A percentile compares a stretch with the other conserved stretches of the same genome.
Conservation (phyloP, 1,139 yeast species). For the Hyphopichia fennica region DNA sequence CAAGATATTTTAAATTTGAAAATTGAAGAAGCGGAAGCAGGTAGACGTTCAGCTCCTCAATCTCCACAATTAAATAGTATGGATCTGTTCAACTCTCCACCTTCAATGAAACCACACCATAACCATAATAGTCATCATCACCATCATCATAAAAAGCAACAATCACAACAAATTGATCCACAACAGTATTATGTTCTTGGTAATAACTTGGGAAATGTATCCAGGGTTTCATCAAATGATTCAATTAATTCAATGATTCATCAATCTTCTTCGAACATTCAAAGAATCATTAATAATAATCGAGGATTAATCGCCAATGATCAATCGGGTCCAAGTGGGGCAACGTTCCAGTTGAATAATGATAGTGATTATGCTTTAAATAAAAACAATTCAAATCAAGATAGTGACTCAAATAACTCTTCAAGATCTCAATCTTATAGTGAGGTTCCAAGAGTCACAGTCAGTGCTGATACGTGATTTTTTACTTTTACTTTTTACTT, state of each 20-base stretch:
- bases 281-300: constrained; percentile 9
- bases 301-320: background rate
- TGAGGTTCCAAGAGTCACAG: constrained; percentile 1
- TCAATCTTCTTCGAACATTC: constrained; percentile 10
- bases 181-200: constrained; percentile 5
- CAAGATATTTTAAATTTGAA: constrained; percentile 32
- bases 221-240: constrained; percentile 13
- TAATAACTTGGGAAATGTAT: constrained; percentile 5
- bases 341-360: background rate
- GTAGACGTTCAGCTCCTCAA: constrained; percentile 9
- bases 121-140: background rate
- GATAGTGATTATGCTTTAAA: background rate
- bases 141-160: constrained; percentile 2
- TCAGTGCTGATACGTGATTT: background rate
- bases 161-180: constrained; percentile 5
- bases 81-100: background rate
- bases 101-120: background rate
- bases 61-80: constrained; percentile 7
- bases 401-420: background rate
- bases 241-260: constrained; percentile 11
- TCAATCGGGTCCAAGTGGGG: background rate
- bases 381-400: background rate
- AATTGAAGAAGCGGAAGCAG: constrained; percentile 15
- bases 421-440: background rate
- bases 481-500: too few species aligned